These are phyloP conservation scores for Lactuca saligna DNA, from an alignment of 129 eudicot species.

Conservation along the genomic window DNA sequence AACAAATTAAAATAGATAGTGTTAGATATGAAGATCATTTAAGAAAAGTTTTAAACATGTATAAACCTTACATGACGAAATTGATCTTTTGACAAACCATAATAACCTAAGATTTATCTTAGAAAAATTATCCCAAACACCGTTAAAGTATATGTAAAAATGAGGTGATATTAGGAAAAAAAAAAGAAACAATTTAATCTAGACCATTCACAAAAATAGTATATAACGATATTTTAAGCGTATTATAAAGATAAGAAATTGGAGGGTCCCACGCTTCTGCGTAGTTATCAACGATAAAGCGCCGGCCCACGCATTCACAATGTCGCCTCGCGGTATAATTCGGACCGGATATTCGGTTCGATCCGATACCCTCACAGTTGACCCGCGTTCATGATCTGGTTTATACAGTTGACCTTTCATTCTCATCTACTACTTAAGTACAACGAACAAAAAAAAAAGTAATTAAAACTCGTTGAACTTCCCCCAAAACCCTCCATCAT, in stretches of 20 bases:
- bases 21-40: too few relatives aligned
- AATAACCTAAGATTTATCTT: too few relatives aligned
- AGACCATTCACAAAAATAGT: neutral
- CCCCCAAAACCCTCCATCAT: conserved; percentile 20
- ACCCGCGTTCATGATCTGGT: conserved; percentile 8
- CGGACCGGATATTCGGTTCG: conserved; percentile 32
- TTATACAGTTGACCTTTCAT: conserved; percentile 25
- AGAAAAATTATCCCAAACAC: too few relatives aligned
- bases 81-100: neutral
- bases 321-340: conserved; percentile 16
- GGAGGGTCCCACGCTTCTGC: conserved; percentile 1
- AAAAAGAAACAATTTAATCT: neutral
- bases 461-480: neutral
- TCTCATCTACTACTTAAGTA: neutral
- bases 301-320: conserved; percentile 31
- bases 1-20: too few relatives aligned
- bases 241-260: too few relatives aligned
- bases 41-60: too few relatives aligned
- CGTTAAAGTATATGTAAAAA: too few relatives aligned
- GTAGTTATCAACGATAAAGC: conserved; percentile 13
- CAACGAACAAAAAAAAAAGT: neutral
- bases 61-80: too few relatives aligned
- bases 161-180: too few relatives aligned
- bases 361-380: conserved; percentile 35
- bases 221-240: too few relatives aligned